phyloP scores from a whole-genome alignment of 75 land plant genomes.

The Larix kaempferi region DNA sequence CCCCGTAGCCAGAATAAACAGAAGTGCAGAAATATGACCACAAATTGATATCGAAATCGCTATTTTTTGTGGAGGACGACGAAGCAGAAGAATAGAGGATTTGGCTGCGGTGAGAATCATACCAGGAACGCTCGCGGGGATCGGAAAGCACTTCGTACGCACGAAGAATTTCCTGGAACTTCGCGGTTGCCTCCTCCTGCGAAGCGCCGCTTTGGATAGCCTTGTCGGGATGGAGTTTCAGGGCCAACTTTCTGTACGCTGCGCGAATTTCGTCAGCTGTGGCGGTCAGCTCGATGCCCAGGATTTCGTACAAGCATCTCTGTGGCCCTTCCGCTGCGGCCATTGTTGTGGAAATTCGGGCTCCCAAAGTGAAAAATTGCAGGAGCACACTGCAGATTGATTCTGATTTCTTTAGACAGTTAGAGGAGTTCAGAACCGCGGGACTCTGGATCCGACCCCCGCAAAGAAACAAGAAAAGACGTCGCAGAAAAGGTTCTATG shows the following conservation, averaged over 20 bases:
- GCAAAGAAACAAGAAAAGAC: too few species aligned
- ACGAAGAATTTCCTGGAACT: slow-evolving; percentile 77
- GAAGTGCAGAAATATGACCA: slow-evolving; percentile 77
- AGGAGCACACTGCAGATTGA: too few species aligned
- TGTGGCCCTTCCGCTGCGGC: too few species aligned
- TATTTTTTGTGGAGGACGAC: slow-evolving; percentile 9
- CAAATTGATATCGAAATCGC: slow-evolving; percentile 34
- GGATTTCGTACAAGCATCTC: slow-evolving; percentile 81
- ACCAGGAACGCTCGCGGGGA: slow-evolving; percentile 85
- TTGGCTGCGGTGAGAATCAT: slow-evolving; percentile 89
- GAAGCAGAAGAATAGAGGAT: slow-evolving; percentile 57
- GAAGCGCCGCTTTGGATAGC: slow-evolving; percentile 36
- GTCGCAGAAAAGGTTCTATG: too few species aligned
- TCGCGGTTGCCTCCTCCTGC: slow-evolving; percentile 62
- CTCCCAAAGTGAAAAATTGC: too few species aligned
- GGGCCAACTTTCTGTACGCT: slow-evolving; percentile 81
- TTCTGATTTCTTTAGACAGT: too few species aligned
- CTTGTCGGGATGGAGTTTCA: slow-evolving; percentile 97
- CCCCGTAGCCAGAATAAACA: slow-evolving; percentile 69
- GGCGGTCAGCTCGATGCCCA: slow-evolving; percentile 55
- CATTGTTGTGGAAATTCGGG: too few species aligned
- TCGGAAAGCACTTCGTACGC: slow-evolving; percentile 96
- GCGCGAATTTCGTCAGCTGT: slow-evolving; percentile 69
- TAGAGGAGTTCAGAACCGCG: too few species aligned
- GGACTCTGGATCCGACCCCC: too few species aligned